These are phyloP conservation scores for Psilocybe tampanensis DNA, from an alignment of 768 basidiomycete species.

Conservation along the genomic window DNA sequence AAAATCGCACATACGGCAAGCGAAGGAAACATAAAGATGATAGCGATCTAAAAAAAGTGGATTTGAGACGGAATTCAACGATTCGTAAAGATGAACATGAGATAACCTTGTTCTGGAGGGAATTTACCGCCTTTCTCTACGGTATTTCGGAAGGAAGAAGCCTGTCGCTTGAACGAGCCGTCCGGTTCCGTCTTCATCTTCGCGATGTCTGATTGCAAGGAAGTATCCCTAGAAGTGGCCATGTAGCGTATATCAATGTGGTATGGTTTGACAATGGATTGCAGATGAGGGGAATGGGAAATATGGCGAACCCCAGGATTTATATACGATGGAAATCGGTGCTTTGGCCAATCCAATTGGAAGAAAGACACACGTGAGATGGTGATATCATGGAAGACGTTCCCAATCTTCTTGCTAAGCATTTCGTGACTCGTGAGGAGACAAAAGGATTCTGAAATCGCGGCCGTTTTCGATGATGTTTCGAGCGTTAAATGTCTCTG, in stretches of 20 bases:
- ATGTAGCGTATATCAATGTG: not conserved
- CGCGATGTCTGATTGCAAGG: constrained; percentile 49
- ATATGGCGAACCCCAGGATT: not conserved
- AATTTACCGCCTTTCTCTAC: constrained; percentile 46
- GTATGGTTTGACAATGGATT: not conserved
- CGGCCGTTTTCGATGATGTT: too few species aligned
- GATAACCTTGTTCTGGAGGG: constrained; percentile 74
- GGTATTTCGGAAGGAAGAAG: constrained; percentile 51
- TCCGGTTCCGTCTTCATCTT: constrained; percentile 56
- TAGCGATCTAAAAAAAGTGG: constrained; percentile 69
- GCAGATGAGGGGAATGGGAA: not conserved
- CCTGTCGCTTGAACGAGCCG: constrained; percentile 64
- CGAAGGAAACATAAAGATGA: constrained; percentile 86
- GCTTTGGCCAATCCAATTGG: not conserved
- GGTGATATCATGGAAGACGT: constrained; percentile 5
- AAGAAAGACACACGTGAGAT: constrained; percentile 7
- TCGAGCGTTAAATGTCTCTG: too few species aligned
- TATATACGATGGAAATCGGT: not conserved
- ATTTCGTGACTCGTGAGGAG: too few species aligned
- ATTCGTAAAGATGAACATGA: not conserved
- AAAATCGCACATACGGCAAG: constrained; percentile 64
- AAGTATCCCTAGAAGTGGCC: constrained; percentile 15
- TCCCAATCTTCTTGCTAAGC: constrained; percentile 7
- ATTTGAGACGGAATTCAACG: constrained; percentile 1
- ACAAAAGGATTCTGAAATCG: too few species aligned